Evolutionary conservation across 495 filamentous ascomycete species (phyloP), one percentile per base, ranked within the genome.

Genomic region (Barbatosphaeria neglecta): DNA sequence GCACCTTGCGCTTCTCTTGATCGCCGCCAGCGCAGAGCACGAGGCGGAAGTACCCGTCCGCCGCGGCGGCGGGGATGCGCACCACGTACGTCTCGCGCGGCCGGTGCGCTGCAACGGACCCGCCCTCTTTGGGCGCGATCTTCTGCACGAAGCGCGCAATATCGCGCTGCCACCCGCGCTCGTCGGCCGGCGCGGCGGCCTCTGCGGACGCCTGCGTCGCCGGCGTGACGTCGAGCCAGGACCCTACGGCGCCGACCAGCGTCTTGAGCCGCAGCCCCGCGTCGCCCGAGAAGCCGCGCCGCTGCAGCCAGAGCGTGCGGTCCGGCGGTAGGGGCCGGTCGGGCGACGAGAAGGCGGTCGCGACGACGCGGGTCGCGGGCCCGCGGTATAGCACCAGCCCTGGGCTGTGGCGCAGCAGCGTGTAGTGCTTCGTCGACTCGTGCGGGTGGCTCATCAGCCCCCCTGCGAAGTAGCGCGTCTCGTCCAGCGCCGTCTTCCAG

Each of bases 211-310:
- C 57, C n/a, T 67, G 62, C 6, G 67, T 58, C 2, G 68, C 58
- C 0, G 82, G 82, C 0, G 82, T 83, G 4, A 84, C 80, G 46
- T 84, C 68, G 1, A 84, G 54, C 82, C 82, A 84, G 60, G 63
- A 65, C 16, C 70, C 63, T 33, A 72, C 74, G 0, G 71, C 60
- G 16, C 73, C 72, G 15, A 83, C 55, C 8, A 82, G 52, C 2
- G 78, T 70, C 54, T 82, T 83, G 24, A 78, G 62, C 20, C 71
- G 69, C 80, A 84, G 83, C 18, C 82, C 82, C 16, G 76, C 76
- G 50, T 82, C 81, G 7, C 82, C 82, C 0, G 75, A 75, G 70
- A 74, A 84, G 16, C 82, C 82, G 44, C 77, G 78, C 52, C 68
- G 72, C 58, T 84, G 81, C 27, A 84, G 56, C 77, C 78, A 86